Evolutionary conservation across 305 asterid species (phyloP).

Genomic region (Rubia occidens): DNA sequence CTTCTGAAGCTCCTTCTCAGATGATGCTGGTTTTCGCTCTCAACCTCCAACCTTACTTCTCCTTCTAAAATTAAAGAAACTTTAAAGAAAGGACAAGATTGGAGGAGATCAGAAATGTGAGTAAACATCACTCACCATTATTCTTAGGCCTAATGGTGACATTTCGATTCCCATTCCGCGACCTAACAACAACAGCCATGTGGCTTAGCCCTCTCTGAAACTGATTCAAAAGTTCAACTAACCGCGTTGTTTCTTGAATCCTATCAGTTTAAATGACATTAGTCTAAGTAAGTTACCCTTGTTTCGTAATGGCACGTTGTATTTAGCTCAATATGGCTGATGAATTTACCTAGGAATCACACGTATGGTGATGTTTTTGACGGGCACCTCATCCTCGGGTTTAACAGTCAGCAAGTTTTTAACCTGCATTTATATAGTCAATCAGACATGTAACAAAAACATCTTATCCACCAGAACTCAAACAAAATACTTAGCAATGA

Average conservation of each 20-base stretch:
- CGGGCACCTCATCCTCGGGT: conserved; percentile 52
- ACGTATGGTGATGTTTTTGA: conserved; percentile 63
- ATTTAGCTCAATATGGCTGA: neutral
- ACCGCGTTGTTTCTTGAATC: conserved; percentile 57
- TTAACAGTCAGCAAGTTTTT: conserved; percentile 63
- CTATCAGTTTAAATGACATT: conserved; percentile 18
- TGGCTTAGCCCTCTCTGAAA: conserved; percentile 91
- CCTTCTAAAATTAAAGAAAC: neutral
- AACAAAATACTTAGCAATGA: neutral
- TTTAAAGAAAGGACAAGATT: neutral
- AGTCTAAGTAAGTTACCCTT: neutral
- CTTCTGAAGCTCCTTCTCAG: conserved; percentile 23
- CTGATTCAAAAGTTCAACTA: conserved; percentile 70
- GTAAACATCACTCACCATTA: conserved; percentile 14
- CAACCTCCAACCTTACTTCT: conserved; percentile 16
- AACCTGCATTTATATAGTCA: conserved; percentile 29
- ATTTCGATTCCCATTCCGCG: conserved; percentile 13
- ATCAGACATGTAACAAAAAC: neutral
- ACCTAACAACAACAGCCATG: conserved; percentile 70
- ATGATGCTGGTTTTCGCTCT: conserved; percentile 1
- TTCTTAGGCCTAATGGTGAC: neutral
- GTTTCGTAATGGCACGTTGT: neutral
- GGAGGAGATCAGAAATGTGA: neutral
- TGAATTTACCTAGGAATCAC: conserved; percentile 54
- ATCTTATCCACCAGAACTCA: neutral